Evolutionary conservation across 345 rosid genomes (phyloP), one percentile per base, ranked within the genome.

Genomic region (Moricandia arvensis): DNA sequence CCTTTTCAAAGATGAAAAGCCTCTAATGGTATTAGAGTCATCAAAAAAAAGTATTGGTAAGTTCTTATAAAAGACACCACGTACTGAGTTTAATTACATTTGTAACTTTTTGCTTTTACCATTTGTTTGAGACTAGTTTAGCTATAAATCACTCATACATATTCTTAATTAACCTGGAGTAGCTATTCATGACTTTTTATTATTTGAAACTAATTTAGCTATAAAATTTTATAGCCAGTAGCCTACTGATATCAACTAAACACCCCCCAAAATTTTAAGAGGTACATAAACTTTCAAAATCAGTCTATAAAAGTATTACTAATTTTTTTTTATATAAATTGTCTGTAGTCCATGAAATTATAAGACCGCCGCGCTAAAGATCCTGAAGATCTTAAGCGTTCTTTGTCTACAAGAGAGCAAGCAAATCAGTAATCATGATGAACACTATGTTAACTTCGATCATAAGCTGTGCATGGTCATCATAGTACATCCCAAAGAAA

Each of bases 401-500:
- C 4, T 38, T 38, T 38, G 47, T 38, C 13, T 38, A 38, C 47
- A 38, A 38, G 13, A 38, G n/a, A 38, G 11, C 47, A 2, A 38
- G 47, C n/a, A 10, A 38, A 38, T 38, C n/a, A 11, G 47, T 11
- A 38, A 38, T 38, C 47, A 38, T 38, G 47, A 38, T 38, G 5
- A 38, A 38, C 4, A 38, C 11, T 10, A 37, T 37, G 43, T 37
- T 37, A 37, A 37, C n/a, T 38, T 11, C 47, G 13, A 38, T 38
- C 51, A 43, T 43, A 74, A 18, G 53, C 34, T 38, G 18, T 67
- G 38, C 33, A 59, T 75, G 38, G 37, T 59, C 18, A 16, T 66
- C 8, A 8, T 75, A 59, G 17, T 58, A 41, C 37, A 30, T n/a
- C 53, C 72, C 17, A 4, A 31, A 66, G 51, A 66, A 24, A 66